phyloP scores from a whole-genome alignment of 2,329 filamentous ascomycete genomes.

The Fusarium sp. region DNA sequence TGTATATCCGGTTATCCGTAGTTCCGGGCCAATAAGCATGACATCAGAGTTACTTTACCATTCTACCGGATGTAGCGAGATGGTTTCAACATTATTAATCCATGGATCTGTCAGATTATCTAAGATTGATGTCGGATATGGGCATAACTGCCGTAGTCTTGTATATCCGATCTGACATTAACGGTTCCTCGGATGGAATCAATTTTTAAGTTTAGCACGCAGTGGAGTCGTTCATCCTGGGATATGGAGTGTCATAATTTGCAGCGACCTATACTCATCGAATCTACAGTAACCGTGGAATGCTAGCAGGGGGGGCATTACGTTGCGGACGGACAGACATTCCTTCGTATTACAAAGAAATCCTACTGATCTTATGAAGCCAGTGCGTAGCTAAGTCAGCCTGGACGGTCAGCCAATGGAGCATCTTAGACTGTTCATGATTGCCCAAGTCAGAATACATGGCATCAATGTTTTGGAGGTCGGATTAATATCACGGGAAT shows the following conservation, averaged over 20 bases:
- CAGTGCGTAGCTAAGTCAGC: too few relatives aligned
- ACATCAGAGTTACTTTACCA: neutral
- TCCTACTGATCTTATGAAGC: too few relatives aligned
- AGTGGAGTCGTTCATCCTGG: too few relatives aligned
- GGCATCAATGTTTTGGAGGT: too few relatives aligned
- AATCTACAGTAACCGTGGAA: neutral
- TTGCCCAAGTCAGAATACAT: too few relatives aligned
- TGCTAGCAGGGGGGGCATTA: neutral
- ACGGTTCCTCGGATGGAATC: neutral
- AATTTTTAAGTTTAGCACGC: neutral
- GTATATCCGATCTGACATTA: slow-evolving; percentile 21
- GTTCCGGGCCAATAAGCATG: slow-evolving; percentile 14
- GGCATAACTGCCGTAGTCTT: neutral
- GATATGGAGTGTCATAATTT: too few relatives aligned
- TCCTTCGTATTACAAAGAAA: neutral
- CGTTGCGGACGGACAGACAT: neutral
- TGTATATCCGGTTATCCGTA: slow-evolving; percentile 31
- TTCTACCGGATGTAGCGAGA: slow-evolving; percentile 5
- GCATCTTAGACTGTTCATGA: too few relatives aligned
- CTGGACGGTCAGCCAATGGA: too few relatives aligned
- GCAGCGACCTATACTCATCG: too few relatives aligned
- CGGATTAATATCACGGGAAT: too few relatives aligned
- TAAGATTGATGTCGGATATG: neutral
- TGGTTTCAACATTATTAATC: slow-evolving; percentile 13
- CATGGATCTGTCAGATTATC: slow-evolving; percentile 6